Evolutionary conservation across 163 green algal genomes (phyloP), one percentile per base, ranked within the genome.

Genomic region (Smithsoniella earleae): DNA sequence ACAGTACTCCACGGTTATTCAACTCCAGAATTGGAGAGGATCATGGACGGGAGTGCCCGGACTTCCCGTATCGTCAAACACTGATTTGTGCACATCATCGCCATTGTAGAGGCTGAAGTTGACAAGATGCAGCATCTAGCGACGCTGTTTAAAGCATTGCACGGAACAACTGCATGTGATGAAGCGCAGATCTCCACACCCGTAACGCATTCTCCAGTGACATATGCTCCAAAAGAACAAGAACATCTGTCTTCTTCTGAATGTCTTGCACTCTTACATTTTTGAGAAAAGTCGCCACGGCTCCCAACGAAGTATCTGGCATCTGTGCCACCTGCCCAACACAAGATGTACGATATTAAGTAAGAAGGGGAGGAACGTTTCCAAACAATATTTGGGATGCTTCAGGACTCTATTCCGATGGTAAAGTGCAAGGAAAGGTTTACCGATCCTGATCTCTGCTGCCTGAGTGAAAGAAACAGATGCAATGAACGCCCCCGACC

Each of bases 161-260:
- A 20, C 44, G 20, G 18, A 25, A 54, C 44, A 20, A 64, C 25
- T 27, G 16, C 8, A 25, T 25, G 8, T 10, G 49, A 64, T 36
- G 13, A n/a, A n/a, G n/a, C n/a, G n/a, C n/a, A n/a, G n/a, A n/a
- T n/a, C n/a, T n/a, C n/a, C 49, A 2, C 13, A 64, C 49, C 49
- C 31, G 49, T 36, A 64, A 27, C 6, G 49, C 49, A 36, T 64
- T 25, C 13, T 64, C 49, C 8, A 64, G 49, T 27, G 49, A 27
- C 49, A 64, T 64, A 25, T 64, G 49, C 13, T 64, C 49, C 31
- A 36, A 64, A 6, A 64, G 49, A 6, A 64, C 49, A 25, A 64
- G 25, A 25, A 64, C 49, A 18, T 64, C 49, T 13, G 8, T 64
- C 49, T 64, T 64, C 5, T 25, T 6, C 49, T 25, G 33, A 27